Conservation (phyloP, 2,329 filamentous ascomycete species). For the Xylaria sp. region DNA sequence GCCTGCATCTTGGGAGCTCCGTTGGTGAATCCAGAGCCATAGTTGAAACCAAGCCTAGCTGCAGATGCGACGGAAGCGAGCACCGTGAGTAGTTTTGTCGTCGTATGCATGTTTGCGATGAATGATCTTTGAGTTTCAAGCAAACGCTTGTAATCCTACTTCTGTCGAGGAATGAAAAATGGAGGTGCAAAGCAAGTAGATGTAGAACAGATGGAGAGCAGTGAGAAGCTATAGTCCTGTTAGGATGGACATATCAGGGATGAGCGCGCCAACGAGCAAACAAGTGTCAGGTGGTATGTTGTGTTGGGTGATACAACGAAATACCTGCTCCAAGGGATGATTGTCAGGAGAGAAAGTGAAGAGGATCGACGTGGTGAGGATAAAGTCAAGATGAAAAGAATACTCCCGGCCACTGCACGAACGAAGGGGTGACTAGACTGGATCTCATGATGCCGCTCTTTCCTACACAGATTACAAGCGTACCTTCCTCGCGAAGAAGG, state of each 20-base stretch:
- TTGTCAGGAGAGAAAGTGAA: not conserved
- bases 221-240: not conserved
- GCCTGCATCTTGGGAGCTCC: conserved; percentile 63
- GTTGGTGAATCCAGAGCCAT: conserved; percentile 66
- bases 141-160: not conserved
- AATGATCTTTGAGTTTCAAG: not conserved
- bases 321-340: not conserved
- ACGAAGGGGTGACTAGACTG: not conserved
- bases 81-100: conserved; percentile 39
- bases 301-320: too few species aligned
- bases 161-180: not conserved
- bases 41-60: conserved; percentile 73
- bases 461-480: too few species aligned
- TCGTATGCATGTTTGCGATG: conserved; percentile 33
- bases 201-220: not conserved
- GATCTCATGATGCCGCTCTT: not conserved
- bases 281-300: not conserved
- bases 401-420: not conserved
- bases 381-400: not conserved
- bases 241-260: not conserved
- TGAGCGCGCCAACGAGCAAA: not conserved
- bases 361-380: not conserved
- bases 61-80: conserved; percentile 48
- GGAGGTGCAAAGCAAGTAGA: not conserved
- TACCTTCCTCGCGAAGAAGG: too few species aligned